Evolutionary conservation across 345 rosid species (phyloP), one percentile per base, ranked within the genome.

Genomic region (Arabidopsis arenosa): DNA sequence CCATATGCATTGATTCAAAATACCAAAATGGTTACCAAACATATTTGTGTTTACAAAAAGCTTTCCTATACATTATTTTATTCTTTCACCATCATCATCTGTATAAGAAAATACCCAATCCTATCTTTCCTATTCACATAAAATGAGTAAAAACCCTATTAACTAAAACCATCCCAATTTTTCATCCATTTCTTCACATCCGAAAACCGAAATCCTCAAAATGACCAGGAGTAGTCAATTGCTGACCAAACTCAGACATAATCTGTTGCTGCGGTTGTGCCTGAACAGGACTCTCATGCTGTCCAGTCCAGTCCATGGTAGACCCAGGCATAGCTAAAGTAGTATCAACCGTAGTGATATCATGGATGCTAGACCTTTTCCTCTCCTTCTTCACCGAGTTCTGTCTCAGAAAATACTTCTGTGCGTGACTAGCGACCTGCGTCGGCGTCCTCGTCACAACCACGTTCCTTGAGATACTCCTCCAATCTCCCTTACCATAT

Each of bases 361-460:
- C 97, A 6, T 92, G 97, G 28, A 92, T 92, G 78, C 97, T 92
- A 0, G 93, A 81, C 40, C 96, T 80, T 76, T 90, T 92, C 83
- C 96, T 82, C 81, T 92, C 96, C 48, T 87, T 90, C 83, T 87
- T 89, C 43, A 65, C 88, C 2, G 86, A 72, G 60, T 35, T 83
- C 69, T 90, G 96, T 45, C 94, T 85, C 7, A 92, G 90, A 59
- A 87, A 92, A 80, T 85, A 90, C 79, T 93, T 93, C 76, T 93
- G 98, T n/a, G 98, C 98, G 63, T 92, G 97, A 73, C 96, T 92
- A 0, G 97, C 96, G 0, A 92, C 97, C 80, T 92, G 96, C 0
- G 96, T 92, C 8, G 97, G 96, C 5, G 96, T 92, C 68, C 96
- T 88, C 2, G 96, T 85, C 53, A 82, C 87, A 69, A 93, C 97